Evolutionary conservation across 1,284 basidiomycete species (phyloP), one percentile per base, ranked within the genome.

Genomic region (Trichosporon sp.): DNA sequence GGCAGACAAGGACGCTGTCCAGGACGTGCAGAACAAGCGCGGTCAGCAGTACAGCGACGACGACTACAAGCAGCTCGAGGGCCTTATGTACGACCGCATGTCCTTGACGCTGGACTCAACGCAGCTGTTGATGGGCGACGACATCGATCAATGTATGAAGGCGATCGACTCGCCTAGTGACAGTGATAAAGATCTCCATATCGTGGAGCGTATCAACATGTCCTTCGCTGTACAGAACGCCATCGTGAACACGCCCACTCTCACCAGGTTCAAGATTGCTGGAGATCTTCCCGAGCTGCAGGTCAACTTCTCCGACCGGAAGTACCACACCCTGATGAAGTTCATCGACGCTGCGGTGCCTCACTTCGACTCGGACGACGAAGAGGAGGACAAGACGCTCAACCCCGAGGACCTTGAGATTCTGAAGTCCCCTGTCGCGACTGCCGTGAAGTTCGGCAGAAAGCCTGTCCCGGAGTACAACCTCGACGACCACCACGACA

Each of bases 81-180:
- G 91, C 2, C 86, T 99, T 70, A 98, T 99, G 94, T 99, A 99
- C 80, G 97, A 99, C 84, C 92, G 91, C 75, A 87, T 98, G 76
- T 88, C 88, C 18, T 86, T 99, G 66, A 90, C 89, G 73, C 87
- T 99, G 23, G 87, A 96, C 77, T 90, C 92, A 51, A 94, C 96
- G 5, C 76, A 98, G 92, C 92, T 99, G 68, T 86, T 99, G 68
- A 87, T 99, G 72, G 97, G 97, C 11, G 88, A 91, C 71, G 90
- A 92, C 75, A 85, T 98, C 44, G 87, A 93, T 70, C 87, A 90
- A 2, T 97, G 93, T 80, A 88, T 93, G 72, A 85, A 88, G 21
- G 92, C 93, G 38, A 85, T 97, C 62, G 87, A 86, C 11, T 83
- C 87, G 64, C 85, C 85, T 21, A 82, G 81, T 25, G 65, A 70